Evolutionary conservation across 345 rosid genomes (phyloP).

Genomic region (Arabidopsis suecica): DNA sequence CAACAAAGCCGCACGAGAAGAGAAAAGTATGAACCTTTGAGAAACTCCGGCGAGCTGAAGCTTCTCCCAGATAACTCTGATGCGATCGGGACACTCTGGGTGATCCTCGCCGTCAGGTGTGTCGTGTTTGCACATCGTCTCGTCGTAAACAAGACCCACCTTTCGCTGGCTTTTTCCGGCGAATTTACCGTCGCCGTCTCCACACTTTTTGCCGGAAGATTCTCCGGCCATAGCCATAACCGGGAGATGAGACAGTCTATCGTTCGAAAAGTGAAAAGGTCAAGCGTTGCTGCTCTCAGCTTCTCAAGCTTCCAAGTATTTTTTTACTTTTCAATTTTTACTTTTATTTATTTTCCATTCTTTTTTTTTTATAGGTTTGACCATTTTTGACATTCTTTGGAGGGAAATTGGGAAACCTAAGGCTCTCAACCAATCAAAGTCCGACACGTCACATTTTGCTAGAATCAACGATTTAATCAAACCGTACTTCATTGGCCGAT

Average conservation of each 20-base stretch:
- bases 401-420: constrained; percentile 29
- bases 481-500: no score
- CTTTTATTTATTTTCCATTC: neutral
- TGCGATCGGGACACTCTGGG: constrained; percentile 83
- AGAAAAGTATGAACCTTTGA: constrained; percentile 54
- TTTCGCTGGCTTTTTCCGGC: constrained; percentile 43
- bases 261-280: constrained; percentile 9
- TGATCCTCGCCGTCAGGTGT: constrained; percentile 72
- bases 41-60: constrained; percentile 64
- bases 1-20: neutral
- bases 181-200: neutral
- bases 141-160: constrained; percentile 80
- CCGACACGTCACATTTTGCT: constrained; percentile 2
- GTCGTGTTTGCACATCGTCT: constrained; percentile 81
- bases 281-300: neutral
- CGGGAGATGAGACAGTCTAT: neutral
- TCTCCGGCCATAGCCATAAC: constrained; percentile 24
- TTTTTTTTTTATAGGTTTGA: neutral
- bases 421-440: neutral
- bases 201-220: neutral
- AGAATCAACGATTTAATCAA: no score
- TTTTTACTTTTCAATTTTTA: constrained; percentile 2
- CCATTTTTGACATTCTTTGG: constrained; percentile 5
- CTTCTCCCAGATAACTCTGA: constrained; percentile 73
- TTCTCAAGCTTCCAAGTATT: constrained; percentile 1